Conservation (phyloP, 495 filamentous ascomycete species). For the Parathielavia hyrcaniae region DNA sequence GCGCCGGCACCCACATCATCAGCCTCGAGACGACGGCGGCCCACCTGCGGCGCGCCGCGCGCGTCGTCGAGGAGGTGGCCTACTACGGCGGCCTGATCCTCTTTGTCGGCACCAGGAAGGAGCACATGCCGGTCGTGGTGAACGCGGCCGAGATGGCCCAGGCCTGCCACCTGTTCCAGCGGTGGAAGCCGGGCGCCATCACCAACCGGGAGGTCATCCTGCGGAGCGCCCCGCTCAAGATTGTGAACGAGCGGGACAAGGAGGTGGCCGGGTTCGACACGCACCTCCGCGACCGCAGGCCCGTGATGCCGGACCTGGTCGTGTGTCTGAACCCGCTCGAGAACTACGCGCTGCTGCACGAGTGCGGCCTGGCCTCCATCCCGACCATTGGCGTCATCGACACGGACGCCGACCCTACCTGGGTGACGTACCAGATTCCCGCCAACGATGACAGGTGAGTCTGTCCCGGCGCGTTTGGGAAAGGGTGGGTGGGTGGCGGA, state of each 20-base stretch:
- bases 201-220: constrained; percentile 92
- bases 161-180: constrained; percentile 85
- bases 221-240: constrained; percentile 54
- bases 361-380: constrained; percentile 80
- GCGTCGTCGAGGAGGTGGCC: constrained; percentile 80
- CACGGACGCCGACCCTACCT: constrained; percentile 85
- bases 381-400: constrained; percentile 94
- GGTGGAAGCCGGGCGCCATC: constrained; percentile 87
- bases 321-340: constrained; percentile 88
- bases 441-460: constrained; percentile 87
- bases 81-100: constrained; percentile 77
- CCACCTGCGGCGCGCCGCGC: constrained; percentile 81
- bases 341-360: constrained; percentile 82
- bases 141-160: constrained; percentile 68
- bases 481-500: background rate
- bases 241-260: constrained; percentile 65
- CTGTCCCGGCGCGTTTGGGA: background rate
- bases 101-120: constrained; percentile 79
- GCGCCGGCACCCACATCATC: constrained; percentile 89
- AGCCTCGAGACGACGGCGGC: constrained; percentile 79
- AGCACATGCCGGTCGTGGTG: constrained; percentile 72
- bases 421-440: constrained; percentile 95
- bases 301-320: constrained; percentile 81
- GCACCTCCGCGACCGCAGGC: constrained; percentile 53
- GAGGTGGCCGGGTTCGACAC: constrained; percentile 59